These are phyloP conservation scores for Apiospora koreana DNA, from an alignment of 2,329 filamentous ascomycete genomes.

Conservation along the genomic window DNA sequence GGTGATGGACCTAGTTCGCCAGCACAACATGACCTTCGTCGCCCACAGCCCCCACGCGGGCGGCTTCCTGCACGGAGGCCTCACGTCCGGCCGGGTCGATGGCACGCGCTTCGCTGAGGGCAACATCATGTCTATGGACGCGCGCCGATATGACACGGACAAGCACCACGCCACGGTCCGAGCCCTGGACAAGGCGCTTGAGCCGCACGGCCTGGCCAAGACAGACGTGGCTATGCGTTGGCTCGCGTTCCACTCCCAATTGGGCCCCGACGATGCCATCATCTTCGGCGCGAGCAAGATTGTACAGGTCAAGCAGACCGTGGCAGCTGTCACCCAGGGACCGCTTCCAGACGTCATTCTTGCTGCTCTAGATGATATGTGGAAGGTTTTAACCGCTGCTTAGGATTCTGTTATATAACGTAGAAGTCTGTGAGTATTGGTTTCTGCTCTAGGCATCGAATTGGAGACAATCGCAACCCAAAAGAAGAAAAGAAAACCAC, in stretches of 20 bases:
- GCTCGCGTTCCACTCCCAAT: constrained; percentile 19
- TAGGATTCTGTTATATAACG: neutral
- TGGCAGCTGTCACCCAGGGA: constrained; percentile 3
- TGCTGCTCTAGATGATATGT: neutral
- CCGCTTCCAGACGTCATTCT: neutral
- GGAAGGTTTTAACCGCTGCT: neutral
- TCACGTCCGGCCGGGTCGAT: constrained; percentile 19
- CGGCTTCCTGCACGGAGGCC: constrained; percentile 21
- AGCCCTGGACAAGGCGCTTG: constrained; percentile 13
- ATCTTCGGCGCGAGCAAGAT: constrained; percentile 22
- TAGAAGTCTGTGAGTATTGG: too few species aligned
- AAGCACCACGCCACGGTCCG: constrained; percentile 18
- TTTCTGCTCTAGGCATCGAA: too few species aligned
- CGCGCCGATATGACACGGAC: constrained; percentile 19
- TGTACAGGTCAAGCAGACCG: constrained; percentile 13
- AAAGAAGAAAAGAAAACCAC: too few species aligned
- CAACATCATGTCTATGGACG: constrained; percentile 18
- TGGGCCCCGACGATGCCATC: constrained; percentile 18
- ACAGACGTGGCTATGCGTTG: constrained; percentile 21
- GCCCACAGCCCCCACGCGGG: constrained; percentile 20
- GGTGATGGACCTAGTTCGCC: constrained; percentile 13
- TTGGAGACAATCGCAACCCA: too few species aligned
- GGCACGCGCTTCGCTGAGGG: constrained; percentile 21
- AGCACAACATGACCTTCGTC: constrained; percentile 16
- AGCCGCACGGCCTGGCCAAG: constrained; percentile 17